Base-by-base conservation (phyloP, 352 stramenopile species). In the Phytophthora constricta region DNA sequence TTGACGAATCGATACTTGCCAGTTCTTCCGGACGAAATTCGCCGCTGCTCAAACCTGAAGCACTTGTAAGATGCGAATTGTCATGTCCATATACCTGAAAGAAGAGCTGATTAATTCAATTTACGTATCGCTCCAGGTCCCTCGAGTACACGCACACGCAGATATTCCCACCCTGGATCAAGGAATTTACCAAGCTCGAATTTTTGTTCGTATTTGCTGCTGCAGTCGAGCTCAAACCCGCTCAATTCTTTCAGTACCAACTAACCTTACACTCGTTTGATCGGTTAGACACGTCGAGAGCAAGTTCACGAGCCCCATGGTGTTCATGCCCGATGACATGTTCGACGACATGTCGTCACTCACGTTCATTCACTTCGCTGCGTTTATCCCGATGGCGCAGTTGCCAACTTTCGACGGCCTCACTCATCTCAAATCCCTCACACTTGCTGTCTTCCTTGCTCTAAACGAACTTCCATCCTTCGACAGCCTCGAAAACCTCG, bases 81-180 rank as follows among this genome's bases (percentile, higher is more conserved):
- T 56, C 25, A 82, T 41, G 39, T 48, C 11, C 47, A 25, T 34
- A 34, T 41, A 23, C 5, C 26, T 19, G 13, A 4, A 47, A 11
- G 19, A 23, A 47, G 14, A 47, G 13, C 4, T 25, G n/a, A 20
- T 16, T 26, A 14, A 41, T 5, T 23, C n/a, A 19, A 41, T 28
- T 26, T 50, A 39, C 14, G 43, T 25, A 20, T 43, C n/a, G n/a
- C n/a, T n/a, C n/a, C n/a, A 65, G 74, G 19, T 72, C 77, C 0
- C 47, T 85, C 1, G 54, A 70, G 9, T 79, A 85, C 56, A 73
- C 73, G 0, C 53, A 80, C 39, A 85, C 62, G 0, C 19, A 49
- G 10, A 58, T 33, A 5, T 16, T 85, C 4, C 70, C 76, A 16
- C n/a, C 34, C 0, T 80, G 76, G 74, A 55, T 56, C 27, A 77